Percentiles rank a stretch among this genome's conserved stretches.
Conservation (phyloP, 176 grass and related monocot genomes). For the Chloris gayana region DNA sequence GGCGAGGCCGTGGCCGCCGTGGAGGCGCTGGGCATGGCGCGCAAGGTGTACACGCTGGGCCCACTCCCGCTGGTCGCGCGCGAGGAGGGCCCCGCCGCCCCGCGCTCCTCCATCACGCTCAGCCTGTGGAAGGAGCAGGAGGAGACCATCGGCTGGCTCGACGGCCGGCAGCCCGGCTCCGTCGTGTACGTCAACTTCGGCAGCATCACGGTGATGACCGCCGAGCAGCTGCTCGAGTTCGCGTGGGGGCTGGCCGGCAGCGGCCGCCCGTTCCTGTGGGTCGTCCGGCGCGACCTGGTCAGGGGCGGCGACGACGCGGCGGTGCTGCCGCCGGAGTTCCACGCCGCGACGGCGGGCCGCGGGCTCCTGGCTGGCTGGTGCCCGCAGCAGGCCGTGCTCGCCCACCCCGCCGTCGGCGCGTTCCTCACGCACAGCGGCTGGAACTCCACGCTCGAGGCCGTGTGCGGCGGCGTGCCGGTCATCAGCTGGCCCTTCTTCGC, state of each 20-base stretch:
- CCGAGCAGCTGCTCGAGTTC: too few relatives aligned
- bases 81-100: conserved; percentile 38
- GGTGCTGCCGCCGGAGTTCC: too few relatives aligned
- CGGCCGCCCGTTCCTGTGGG: too few relatives aligned
- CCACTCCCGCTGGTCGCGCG: conserved; percentile 55
- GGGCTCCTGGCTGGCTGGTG: neutral
- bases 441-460: neutral
- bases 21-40: conserved; percentile 34
- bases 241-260: too few relatives aligned
- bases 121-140: conserved; percentile 77
- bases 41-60: conserved; percentile 62
- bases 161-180: conserved; percentile 22
- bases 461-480: too few relatives aligned
- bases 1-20: conserved; percentile 54
- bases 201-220: conserved; percentile 43
- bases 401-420: neutral
- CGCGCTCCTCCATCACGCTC: conserved; percentile 38
- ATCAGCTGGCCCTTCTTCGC: too few relatives aligned
- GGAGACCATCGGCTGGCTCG: conserved; percentile 30
- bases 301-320: too few relatives aligned
- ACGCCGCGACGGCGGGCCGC: too few relatives aligned
- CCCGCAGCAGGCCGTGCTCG: conserved; percentile 12
- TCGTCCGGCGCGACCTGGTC: too few relatives aligned
- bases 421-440: conserved; percentile 16
- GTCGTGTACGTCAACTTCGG: conserved; percentile 86